Conservation (phyloP, 768 basidiomycete species). For the Xerocomellus chrysenteron region DNA sequence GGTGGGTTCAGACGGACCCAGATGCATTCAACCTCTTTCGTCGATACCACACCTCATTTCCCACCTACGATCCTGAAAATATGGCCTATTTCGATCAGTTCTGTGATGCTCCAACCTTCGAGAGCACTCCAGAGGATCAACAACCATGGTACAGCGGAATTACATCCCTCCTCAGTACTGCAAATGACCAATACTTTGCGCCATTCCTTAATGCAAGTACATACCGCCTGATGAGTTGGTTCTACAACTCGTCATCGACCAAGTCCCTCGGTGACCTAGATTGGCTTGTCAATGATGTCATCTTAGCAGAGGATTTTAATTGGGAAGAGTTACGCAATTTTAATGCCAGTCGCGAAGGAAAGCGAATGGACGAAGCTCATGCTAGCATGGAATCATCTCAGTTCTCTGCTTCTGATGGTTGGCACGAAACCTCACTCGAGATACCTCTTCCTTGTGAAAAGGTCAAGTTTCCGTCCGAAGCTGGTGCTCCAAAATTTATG, state of each 20-base stretch:
- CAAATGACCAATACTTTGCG: not conserved
- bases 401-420: not conserved
- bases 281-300: slow-evolving; percentile 14
- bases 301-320: slow-evolving; percentile 3
- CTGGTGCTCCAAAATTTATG: not conserved
- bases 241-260: slow-evolving; percentile 16
- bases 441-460: not conserved
- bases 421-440: not conserved
- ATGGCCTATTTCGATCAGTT: not conserved
- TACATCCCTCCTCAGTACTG: not conserved
- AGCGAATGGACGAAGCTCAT: not conserved
- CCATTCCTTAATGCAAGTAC: slow-evolving; percentile 22
- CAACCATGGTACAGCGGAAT: slow-evolving; percentile 18
- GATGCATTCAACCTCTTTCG: not conserved
- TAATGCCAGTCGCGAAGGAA: not conserved
- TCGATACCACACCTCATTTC: not conserved
- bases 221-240: slow-evolving; percentile 27
- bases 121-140: not conserved
- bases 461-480: not conserved
- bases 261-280: slow-evolving; percentile 11
- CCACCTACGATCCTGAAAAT: slow-evolving; percentile 1
- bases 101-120: not conserved
- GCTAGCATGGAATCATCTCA: not conserved
- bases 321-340: slow-evolving; percentile 5
- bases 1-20: not conserved